Conservation (phyloP, 768 basidiomycete species). For the Gymnopilus dilepis region DNA sequence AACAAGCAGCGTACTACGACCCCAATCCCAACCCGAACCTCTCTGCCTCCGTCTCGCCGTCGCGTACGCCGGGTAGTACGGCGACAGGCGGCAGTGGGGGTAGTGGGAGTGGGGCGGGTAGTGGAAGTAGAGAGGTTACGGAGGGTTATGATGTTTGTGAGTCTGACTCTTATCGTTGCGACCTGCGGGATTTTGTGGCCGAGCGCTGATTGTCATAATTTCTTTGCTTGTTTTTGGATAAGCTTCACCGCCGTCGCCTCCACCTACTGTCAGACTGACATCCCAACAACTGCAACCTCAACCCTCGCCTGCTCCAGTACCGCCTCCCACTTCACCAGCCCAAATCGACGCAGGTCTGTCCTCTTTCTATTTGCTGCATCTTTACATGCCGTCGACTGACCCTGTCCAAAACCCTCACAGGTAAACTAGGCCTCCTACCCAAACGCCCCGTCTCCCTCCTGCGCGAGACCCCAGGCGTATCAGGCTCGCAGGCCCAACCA, state of each 20-base stretch:
- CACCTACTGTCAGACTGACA: constrained; percentile 11
- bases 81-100: background rate
- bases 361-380: background rate
- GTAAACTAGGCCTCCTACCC: constrained; percentile 73
- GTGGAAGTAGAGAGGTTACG: no score
- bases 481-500: background rate
- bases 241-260: background rate
- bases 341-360: constrained; percentile 19
- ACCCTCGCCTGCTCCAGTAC: constrained; percentile 14
- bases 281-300: constrained; percentile 22
- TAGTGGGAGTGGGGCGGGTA: no score
- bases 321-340: constrained; percentile 12
- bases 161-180: background rate
- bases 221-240: background rate
- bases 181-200: background rate
- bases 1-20: constrained; percentile 26
- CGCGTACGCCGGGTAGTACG: background rate
- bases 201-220: no score
- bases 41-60: constrained; percentile 1
- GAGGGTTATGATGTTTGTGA: constrained; percentile 26
- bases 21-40: constrained; percentile 15
- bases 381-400: background rate
- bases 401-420: constrained; percentile 34
- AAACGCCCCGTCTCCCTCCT: constrained; percentile 70
- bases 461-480: constrained; percentile 19